Evolutionary conservation across 306 rosid species (phyloP), one percentile per base, ranked within the genome.

Genomic region (Pueraria montana): DNA sequence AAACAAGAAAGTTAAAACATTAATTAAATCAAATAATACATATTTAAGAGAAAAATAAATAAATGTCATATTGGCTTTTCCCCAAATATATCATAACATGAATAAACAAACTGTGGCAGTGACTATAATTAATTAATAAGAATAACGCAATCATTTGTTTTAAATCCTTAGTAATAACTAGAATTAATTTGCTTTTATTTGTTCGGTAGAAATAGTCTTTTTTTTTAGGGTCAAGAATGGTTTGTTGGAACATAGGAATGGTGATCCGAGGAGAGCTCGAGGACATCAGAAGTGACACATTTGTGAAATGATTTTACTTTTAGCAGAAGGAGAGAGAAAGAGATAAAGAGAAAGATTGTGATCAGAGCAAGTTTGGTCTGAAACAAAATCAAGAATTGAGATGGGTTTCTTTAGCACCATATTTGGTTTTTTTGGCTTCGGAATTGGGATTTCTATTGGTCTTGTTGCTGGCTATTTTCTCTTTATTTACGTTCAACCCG

Each of bases 351-450:
- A 16, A 8, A 40, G 45, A 43, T 55, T 17, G 32, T 53, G 55
- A 58, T 38, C 6, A 21, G 3, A 69, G 10, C 17, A 21, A 8
- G 24, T 64, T 32, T 32, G 12, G 6, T 84, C 8, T 20, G 64
- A 38, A 58, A 5, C 34, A 62, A 72, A 67, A 82, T 76, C 74
- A 85, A 81, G 74, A 4, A 46, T n/a, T 13, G 59, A 43, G 30
- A 95, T 95, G 98, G 98, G 94, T 27, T 93, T 95, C 84, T 83
- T 93, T 65, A 70, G 97, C 79, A 89, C 94, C 53, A 59, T 95
- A 46, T 82, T 92, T 52, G 93, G 98, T 0, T 46, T 93, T 66
- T 93, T 79, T 72, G 98, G 98, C 82, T 95, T 95, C 63, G 98
- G 98, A 86, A 16, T 93, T 65, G 98, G 97, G 34, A 92, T 92